Percentiles rank a stretch among this genome's conserved stretches.
phyloP scores from a whole-genome alignment of 768 basidiomycete species.

The Pisolithus tinctorius region DNA sequence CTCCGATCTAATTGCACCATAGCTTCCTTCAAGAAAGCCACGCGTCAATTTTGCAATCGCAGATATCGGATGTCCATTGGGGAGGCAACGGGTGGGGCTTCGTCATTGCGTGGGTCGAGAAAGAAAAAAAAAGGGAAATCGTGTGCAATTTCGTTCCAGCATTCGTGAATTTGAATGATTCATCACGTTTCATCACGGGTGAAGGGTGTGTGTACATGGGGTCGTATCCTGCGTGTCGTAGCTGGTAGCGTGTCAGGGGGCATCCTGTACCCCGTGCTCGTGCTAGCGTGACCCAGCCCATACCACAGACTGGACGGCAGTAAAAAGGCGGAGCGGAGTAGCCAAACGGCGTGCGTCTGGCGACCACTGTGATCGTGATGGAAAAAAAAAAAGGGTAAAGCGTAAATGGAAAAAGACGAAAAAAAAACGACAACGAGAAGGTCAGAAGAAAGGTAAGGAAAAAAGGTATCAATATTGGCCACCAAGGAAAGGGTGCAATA shows the following conservation, averaged over 20 bases:
- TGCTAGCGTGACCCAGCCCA: not conserved
- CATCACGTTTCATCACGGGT: conserved; percentile 21
- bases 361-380: too few species aligned
- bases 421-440: not conserved
- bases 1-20: not conserved
- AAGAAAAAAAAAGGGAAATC: not conserved
- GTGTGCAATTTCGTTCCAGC: conserved; percentile 16
- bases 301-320: not conserved
- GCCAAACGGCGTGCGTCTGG: not conserved
- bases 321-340: not conserved
- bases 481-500: not conserved
- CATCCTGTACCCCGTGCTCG: not conserved
- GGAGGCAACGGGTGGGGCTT: not conserved
- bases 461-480: not conserved
- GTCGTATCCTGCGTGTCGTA: conserved; percentile 24
- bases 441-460: not conserved
- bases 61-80: not conserved
- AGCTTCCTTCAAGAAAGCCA: conserved; percentile 19
- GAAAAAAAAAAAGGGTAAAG: too few species aligned
- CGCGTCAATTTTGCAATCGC: conserved; percentile 1
- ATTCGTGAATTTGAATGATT: conserved; percentile 32
- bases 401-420: not conserved
- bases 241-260: conserved; percentile 6
- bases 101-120: not conserved
- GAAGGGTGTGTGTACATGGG: conserved; percentile 21